Conservation (phyloP, 768 basidiomycete species). For the Rhodotorula diobovata region DNA sequence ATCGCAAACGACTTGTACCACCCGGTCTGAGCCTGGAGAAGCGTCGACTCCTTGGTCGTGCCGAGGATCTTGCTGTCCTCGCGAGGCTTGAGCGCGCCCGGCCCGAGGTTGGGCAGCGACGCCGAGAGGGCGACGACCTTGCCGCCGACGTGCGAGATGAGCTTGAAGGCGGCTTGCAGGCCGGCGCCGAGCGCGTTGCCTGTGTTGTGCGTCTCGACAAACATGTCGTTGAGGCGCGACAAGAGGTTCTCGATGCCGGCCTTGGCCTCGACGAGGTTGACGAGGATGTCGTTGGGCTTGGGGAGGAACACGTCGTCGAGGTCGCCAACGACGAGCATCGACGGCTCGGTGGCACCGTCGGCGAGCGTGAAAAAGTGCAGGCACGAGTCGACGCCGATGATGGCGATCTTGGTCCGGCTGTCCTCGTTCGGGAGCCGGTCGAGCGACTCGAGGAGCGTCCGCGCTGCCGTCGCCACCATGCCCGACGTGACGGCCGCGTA, state of each 20-base stretch:
- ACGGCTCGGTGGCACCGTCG: constrained; percentile 59
- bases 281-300: constrained; percentile 90
- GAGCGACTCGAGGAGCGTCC: constrained; percentile 90
- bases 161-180: constrained; percentile 88
- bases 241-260: constrained; percentile 74
- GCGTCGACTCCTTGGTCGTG: constrained; percentile 87
- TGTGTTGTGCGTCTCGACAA: constrained; percentile 80
- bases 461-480: constrained; percentile 97
- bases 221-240: constrained; percentile 86
- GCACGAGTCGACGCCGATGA: constrained; percentile 85
- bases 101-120: constrained; percentile 77
- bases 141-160: constrained; percentile 90
- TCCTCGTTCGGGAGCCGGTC: constrained; percentile 95
- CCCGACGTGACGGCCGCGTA: constrained; percentile 87
- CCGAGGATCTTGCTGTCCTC: constrained; percentile 96
- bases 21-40: constrained; percentile 85
- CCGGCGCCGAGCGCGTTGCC: constrained; percentile 94
- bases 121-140: constrained; percentile 86
- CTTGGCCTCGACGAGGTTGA: constrained; percentile 83
- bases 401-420: constrained; percentile 80
- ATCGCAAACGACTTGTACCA: constrained; percentile 99
- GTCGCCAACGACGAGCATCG: constrained; percentile 96
- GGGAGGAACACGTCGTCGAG: constrained; percentile 96
- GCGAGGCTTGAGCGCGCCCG: constrained; percentile 87
- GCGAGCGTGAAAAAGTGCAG: constrained; percentile 91